Conservation (phyloP, 2,329 filamentous ascomycete genomes). For the Fusarium albidum region DNA sequence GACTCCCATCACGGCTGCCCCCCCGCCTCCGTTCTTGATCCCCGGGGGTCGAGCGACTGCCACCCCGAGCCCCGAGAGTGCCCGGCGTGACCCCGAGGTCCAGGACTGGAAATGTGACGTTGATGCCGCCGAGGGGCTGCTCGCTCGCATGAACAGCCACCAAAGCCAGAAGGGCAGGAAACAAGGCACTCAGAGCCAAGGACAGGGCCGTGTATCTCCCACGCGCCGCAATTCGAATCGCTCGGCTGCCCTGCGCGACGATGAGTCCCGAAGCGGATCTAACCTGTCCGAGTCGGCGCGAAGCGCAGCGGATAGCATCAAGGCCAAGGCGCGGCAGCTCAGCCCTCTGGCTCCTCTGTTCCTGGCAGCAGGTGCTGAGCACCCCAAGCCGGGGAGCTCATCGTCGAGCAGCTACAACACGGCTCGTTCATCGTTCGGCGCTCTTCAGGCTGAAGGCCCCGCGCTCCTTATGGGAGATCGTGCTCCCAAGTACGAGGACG, state of each 20-base stretch:
- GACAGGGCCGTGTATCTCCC: slow-evolving; percentile 49
- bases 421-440: slow-evolving; percentile 60
- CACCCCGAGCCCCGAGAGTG: slow-evolving; percentile 53
- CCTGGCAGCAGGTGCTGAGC: slow-evolving; percentile 38
- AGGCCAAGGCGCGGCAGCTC: slow-evolving; percentile 47
- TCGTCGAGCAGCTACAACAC: slow-evolving; percentile 60
- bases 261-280: slow-evolving; percentile 63
- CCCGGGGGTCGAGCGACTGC: slow-evolving; percentile 45
- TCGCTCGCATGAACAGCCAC: slow-evolving; percentile 53
- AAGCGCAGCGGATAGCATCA: slow-evolving; percentile 53
- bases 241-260: slow-evolving; percentile 48
- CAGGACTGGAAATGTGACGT: slow-evolving; percentile 66
- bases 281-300: slow-evolving; percentile 64
- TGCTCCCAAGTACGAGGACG: slow-evolving; percentile 44
- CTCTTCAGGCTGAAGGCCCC: slow-evolving; percentile 63
- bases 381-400: slow-evolving; percentile 49
- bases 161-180: slow-evolving; percentile 16
- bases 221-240: slow-evolving; percentile 48
- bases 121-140: slow-evolving; percentile 61
- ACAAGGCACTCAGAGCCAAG: slow-evolving; percentile 15
- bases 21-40: slow-evolving; percentile 36
- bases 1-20: slow-evolving; percentile 48
- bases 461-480: slow-evolving; percentile 51
- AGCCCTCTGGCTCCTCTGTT: slow-evolving; percentile 43
- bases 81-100: slow-evolving; percentile 58